Percentiles rank a stretch among this genome's conserved stretches.
These are phyloP conservation scores for Penicillium sp. DNA, from an alignment of 2,329 filamentous ascomycete species.

Conservation along the genomic window DNA sequence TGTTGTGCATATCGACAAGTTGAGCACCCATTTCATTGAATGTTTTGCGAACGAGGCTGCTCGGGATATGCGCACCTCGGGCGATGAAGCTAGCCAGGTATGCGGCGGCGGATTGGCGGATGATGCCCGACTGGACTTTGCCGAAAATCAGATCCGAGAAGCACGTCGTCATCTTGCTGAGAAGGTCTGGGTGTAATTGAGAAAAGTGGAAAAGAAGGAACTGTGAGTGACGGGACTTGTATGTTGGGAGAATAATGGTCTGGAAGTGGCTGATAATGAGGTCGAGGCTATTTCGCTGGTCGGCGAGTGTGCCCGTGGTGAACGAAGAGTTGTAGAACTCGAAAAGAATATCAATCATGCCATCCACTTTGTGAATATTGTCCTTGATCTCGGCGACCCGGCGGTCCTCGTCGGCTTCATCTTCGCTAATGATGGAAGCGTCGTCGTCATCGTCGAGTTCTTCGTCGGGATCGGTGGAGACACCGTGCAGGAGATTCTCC, in stretches of 20 bases:
- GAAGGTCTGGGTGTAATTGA: constrained; percentile 74
- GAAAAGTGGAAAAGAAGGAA: constrained; percentile 96
- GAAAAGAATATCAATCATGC: constrained; percentile 85
- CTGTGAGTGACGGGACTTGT: constrained; percentile 89
- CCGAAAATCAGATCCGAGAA: constrained; percentile 74
- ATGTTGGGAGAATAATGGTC: constrained; percentile 84
- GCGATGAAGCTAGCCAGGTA: constrained; percentile 96
- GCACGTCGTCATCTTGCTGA: constrained; percentile 78
- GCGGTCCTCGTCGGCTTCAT: constrained; percentile 48
- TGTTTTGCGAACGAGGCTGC: constrained; percentile 75
- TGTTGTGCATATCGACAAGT: constrained; percentile 71
- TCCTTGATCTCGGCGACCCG: constrained; percentile 71
- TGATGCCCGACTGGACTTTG: constrained; percentile 66
- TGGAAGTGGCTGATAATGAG: constrained; percentile 83
- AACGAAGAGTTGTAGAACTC: constrained; percentile 76
- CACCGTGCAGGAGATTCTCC: constrained; percentile 62
- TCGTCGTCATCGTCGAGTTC: constrained; percentile 60
- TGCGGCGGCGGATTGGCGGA: constrained; percentile 82
- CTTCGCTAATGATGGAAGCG: constrained; percentile 63
- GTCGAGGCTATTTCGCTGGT: constrained; percentile 72
- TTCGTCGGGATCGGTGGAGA: constrained; percentile 44
- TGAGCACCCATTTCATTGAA: constrained; percentile 78
- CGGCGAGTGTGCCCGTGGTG: constrained; percentile 64
- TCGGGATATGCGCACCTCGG: constrained; percentile 77
- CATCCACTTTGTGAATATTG: constrained; percentile 88